These are phyloP conservation scores for Ceratopteris richardii DNA, from an alignment of 75 land plant genomes.

Conservation along the genomic window DNA sequence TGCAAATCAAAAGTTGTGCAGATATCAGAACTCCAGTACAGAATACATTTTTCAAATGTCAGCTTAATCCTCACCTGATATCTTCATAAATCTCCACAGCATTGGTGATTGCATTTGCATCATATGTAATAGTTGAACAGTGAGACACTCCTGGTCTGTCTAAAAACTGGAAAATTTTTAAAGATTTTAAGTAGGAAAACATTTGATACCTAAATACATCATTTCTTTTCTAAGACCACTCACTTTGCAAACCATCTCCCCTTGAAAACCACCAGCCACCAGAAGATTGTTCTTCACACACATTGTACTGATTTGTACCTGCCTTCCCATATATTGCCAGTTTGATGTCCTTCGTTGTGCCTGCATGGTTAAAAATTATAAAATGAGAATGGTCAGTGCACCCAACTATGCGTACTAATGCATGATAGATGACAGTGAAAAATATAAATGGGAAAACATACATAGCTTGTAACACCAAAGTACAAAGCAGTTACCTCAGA, in stretches of 20 bases:
- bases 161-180: slow-evolving; percentile 38
- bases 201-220: slow-evolving; percentile 4
- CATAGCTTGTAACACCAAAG: too few relatives aligned
- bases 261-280: slow-evolving; percentile 88
- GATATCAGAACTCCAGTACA: too few relatives aligned
- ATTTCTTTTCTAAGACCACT: neutral
- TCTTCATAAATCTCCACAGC: slow-evolving; percentile 62
- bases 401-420: too few relatives aligned
- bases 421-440: too few relatives aligned
- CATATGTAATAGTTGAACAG: slow-evolving; percentile 68
- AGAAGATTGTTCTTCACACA: slow-evolving; percentile 75
- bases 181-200: neutral
- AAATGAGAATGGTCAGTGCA: too few relatives aligned
- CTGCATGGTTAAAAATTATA: neutral
- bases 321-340: slow-evolving; percentile 18
- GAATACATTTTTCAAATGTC: too few relatives aligned
- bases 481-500: slow-evolving; percentile 7
- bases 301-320: slow-evolving; percentile 77
- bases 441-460: too few relatives aligned
- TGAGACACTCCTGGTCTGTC: slow-evolving; percentile 67
- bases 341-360: slow-evolving; percentile 20
- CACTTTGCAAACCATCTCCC: slow-evolving; percentile 92
- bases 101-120: slow-evolving; percentile 90
- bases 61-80: slow-evolving; percentile 44
- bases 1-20: too few relatives aligned